Conservation (phyloP, 164 flowering plant genomes). For the Kalanchoe fedtschenkoi region DNA sequence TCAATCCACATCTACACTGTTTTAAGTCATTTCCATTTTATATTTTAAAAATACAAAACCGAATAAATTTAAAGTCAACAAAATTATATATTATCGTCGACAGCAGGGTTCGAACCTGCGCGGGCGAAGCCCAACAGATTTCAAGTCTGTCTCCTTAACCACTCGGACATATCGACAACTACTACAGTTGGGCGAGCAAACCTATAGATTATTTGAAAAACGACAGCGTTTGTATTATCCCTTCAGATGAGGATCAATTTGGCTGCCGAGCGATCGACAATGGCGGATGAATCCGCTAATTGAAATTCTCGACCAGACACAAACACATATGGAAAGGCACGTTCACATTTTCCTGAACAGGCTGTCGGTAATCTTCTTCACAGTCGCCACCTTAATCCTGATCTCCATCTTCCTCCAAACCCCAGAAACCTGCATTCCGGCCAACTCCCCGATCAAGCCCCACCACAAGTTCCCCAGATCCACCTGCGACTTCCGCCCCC, state of each 20-base stretch:
- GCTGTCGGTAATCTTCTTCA: conserved; percentile 32
- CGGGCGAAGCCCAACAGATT: conserved; percentile 95
- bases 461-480: conserved; percentile 61
- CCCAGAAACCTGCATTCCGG: conserved; percentile 46
- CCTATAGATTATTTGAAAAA: no score
- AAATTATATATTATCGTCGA: no score
- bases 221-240: no score
- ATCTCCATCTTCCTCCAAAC: conserved; percentile 37
- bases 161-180: conserved; percentile 99
- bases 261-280: no score
- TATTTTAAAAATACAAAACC: no score
- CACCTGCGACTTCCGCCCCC: conserved; percentile 58
- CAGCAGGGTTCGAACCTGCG: conserved; percentile 99
- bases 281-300: background rate
- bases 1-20: no score
- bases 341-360: conserved; percentile 38
- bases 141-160: conserved; percentile 94
- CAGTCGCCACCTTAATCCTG: conserved; percentile 47
- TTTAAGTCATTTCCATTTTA: no score
- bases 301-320: background rate
- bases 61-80: no score
- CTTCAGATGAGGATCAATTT: no score
- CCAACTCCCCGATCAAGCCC: conserved; percentile 19
- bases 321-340: conserved; percentile 36
- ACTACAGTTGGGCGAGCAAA: no score